A percentile compares a stretch with the other conserved stretches of the same genome.
These are phyloP conservation scores for Epichloe elymi DNA, from an alignment of 2,329 filamentous ascomycete genomes.

Conservation along the genomic window DNA sequence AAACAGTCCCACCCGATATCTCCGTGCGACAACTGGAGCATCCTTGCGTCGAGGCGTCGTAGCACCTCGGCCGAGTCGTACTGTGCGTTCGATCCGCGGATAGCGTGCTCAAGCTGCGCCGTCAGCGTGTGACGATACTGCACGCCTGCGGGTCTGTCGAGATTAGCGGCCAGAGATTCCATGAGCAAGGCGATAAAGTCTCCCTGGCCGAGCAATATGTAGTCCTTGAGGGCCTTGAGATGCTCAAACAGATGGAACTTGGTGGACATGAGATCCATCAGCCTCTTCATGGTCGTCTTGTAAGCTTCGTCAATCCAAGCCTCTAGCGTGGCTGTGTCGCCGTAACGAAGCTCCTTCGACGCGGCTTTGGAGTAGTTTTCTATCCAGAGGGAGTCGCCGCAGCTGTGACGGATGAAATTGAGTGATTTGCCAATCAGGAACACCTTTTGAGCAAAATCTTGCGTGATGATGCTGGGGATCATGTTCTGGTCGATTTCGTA, in stretches of 20 bases:
- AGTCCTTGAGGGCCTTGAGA: conserved; percentile 81
- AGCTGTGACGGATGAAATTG: conserved; percentile 95
- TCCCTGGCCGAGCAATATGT: conserved; percentile 85
- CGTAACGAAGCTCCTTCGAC: conserved; percentile 83
- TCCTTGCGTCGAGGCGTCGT: conserved; percentile 84
- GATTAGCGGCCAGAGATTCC: conserved; percentile 85
- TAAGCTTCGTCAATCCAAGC: conserved; percentile 94
- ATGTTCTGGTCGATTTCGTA: conserved; percentile 76
- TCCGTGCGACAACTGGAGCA: conserved; percentile 90
- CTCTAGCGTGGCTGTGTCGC: conserved; percentile 83
- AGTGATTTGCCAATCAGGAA: conserved; percentile 96
- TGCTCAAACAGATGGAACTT: conserved; percentile 96
- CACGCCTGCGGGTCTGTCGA: conserved; percentile 89
- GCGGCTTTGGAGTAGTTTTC: conserved; percentile 88
- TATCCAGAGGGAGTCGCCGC: conserved; percentile 83
- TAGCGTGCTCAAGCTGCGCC: conserved; percentile 94
- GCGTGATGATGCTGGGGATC: conserved; percentile 85
- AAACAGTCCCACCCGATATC: conserved; percentile 99
- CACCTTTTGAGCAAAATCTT: conserved; percentile 89
- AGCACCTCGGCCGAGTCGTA: conserved; percentile 89
- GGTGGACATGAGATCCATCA: conserved; percentile 84
- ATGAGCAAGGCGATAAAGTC: conserved; percentile 96
- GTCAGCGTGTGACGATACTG: conserved; percentile 95
- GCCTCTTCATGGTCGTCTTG: conserved; percentile 91
- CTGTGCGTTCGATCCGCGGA: conserved; percentile 92